Percentiles rank a stretch among this genome's conserved stretches.
Evolutionary conservation across 306 rosid species (phyloP).

Genomic region (Gillenia trifoliata): DNA sequence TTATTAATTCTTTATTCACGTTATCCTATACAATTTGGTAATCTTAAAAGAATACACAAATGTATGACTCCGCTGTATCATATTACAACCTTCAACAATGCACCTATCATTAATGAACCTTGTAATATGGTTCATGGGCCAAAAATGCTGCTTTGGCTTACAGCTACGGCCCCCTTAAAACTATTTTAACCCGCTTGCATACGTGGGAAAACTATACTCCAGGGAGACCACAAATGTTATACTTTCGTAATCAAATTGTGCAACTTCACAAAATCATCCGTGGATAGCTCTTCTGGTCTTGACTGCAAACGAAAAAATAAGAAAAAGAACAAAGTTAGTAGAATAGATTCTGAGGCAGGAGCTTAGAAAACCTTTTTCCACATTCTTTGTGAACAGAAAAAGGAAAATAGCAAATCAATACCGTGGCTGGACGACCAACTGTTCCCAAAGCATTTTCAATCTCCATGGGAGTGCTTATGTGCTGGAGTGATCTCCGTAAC

Average conservation of each 20-base stretch:
- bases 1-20: no score
- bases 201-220: background rate
- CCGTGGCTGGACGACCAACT: slow-evolving; percentile 60
- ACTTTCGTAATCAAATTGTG: slow-evolving; percentile 58
- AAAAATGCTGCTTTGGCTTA: background rate
- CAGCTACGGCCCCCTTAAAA: background rate
- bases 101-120: background rate
- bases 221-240: slow-evolving; percentile 21
- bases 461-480: slow-evolving; percentile 56
- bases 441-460: slow-evolving; percentile 68
- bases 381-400: background rate
- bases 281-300: slow-evolving; percentile 82
- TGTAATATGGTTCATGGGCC: background rate
- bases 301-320: slow-evolving; percentile 42
- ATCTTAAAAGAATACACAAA: no score
- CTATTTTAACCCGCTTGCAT: background rate
- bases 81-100: background rate
- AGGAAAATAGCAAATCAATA: slow-evolving; percentile 15
- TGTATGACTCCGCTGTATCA: background rate
- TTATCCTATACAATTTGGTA: no score
- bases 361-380: background rate
- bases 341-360: background rate
- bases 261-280: slow-evolving; percentile 71
- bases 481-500: slow-evolving; percentile 84
- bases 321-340: slow-evolving; percentile 1